Percentiles rank a stretch among this genome's conserved stretches.
phyloP scores from a whole-genome alignment of 768 basidiomycete genomes.

The Auricularia cornea region DNA sequence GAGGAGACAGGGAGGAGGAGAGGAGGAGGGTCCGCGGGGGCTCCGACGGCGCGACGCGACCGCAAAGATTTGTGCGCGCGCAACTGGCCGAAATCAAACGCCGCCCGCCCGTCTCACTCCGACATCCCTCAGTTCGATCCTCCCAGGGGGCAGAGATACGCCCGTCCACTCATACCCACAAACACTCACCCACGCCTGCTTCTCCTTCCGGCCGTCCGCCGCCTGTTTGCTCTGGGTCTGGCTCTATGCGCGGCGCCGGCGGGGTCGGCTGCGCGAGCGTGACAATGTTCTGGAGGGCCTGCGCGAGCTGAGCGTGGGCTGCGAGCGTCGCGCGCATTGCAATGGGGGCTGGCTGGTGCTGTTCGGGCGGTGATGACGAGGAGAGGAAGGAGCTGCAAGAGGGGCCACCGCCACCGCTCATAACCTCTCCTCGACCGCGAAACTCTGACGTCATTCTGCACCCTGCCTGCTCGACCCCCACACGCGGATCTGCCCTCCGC shows the following conservation, averaged over 20 bases:
- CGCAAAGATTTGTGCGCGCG: neutral
- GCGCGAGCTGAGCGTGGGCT: neutral
- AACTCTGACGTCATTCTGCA: constrained; percentile 23
- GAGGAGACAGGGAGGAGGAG: too few species aligned
- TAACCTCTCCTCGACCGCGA: constrained; percentile 13
- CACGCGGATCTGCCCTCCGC: too few species aligned
- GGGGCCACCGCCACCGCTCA: neutral
- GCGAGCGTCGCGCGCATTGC: neutral
- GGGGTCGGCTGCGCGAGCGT: neutral
- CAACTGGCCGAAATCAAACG: neutral
- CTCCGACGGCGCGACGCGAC: too few species aligned
- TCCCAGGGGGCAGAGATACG: too few species aligned
- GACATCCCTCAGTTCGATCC: too few species aligned
- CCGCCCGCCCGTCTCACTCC: neutral
- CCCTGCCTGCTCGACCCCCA: too few species aligned
- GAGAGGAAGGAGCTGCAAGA: neutral
- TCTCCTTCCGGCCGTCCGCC: too few species aligned
- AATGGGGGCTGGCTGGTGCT: neutral
- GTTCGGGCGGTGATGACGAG: neutral
- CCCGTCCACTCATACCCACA: too few species aligned
- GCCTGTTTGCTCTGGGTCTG: too few species aligned
- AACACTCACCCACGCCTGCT: too few species aligned
- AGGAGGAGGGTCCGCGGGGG: neutral
- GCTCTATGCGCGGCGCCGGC: neutral
- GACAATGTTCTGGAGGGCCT: neutral